These are phyloP conservation scores for Pyricularia sp. DNA, from an alignment of 2,329 filamentous ascomycete species.

Conservation along the genomic window DNA sequence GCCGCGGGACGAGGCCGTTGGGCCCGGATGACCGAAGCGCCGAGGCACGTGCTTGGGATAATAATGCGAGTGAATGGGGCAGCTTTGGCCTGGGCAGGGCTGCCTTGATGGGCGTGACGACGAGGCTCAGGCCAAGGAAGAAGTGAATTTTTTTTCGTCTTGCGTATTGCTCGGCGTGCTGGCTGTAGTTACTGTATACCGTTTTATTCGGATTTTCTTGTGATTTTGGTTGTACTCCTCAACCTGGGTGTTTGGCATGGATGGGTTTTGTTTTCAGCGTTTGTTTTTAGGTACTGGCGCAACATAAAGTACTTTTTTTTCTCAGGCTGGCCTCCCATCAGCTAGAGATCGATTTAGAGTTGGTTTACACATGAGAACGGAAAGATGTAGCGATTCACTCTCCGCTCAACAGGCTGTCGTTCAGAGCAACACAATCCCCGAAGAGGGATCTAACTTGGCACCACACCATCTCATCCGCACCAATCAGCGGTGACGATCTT, in stretches of 20 bases:
- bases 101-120: not conserved
- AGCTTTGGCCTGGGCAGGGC: not conserved
- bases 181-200: too few species aligned
- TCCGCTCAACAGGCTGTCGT: not conserved
- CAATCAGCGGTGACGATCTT: not conserved
- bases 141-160: not conserved
- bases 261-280: not conserved
- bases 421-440: not conserved
- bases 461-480: not conserved
- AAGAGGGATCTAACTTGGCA: not conserved
- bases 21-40: not conserved
- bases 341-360: not conserved
- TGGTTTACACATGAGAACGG: not conserved
- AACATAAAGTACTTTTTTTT: not conserved
- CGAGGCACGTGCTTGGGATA: not conserved
- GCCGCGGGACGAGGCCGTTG: not conserved
- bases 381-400: not conserved
- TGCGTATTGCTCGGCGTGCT: not conserved
- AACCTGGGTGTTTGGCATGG: not conserved
- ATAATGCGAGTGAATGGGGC: not conserved
- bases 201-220: not conserved
- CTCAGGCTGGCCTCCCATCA: not conserved
- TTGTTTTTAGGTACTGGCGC: not conserved
- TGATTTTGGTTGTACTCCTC: not conserved
- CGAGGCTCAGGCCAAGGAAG: not conserved